Conservation (phyloP, 768 basidiomycete species). For the Leccinum uliginosum region DNA sequence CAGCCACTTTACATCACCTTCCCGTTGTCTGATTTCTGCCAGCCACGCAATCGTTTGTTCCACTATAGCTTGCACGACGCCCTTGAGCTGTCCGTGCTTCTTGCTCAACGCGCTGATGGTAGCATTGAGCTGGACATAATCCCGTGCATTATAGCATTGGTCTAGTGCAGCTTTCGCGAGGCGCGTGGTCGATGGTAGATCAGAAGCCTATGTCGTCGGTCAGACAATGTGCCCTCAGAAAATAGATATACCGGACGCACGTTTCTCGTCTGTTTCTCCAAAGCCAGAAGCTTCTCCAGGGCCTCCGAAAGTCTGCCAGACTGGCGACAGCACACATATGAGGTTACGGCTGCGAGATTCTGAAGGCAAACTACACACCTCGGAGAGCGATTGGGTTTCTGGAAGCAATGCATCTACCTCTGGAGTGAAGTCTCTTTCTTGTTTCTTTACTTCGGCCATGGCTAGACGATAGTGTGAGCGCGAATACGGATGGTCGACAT, state of each 20-base stretch:
- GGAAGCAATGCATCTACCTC: slow-evolving; percentile 78
- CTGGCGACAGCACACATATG: slow-evolving; percentile 37
- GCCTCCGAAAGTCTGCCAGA: slow-evolving; percentile 79
- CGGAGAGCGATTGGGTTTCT: slow-evolving; percentile 60
- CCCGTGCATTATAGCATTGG: slow-evolving; percentile 65
- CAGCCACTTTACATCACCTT: slow-evolving; percentile 75
- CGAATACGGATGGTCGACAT: slow-evolving; percentile 35
- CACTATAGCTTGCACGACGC: slow-evolving; percentile 85
- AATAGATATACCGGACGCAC: slow-evolving; percentile 38
- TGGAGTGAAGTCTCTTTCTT: slow-evolving; percentile 80
- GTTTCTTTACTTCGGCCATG: slow-evolving; percentile 80
- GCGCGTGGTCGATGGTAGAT: slow-evolving; percentile 85
- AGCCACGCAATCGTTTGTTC: slow-evolving; percentile 83
- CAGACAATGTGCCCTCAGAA: neutral
- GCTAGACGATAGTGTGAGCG: slow-evolving; percentile 39
- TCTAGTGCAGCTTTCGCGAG: slow-evolving; percentile 72
- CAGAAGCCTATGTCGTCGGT: slow-evolving; percentile 67
- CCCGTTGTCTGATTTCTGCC: slow-evolving; percentile 62
- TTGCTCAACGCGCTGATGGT: slow-evolving; percentile 72
- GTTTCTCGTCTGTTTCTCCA: slow-evolving; percentile 97
- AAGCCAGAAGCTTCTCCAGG: slow-evolving; percentile 78
- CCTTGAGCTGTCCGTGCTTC: slow-evolving; percentile 97
- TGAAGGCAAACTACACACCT: slow-evolving; percentile 45
- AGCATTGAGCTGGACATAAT: slow-evolving; percentile 68
- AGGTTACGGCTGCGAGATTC: slow-evolving; percentile 1